Evolutionary conservation across 306 rosid species (phyloP), one percentile per base, ranked within the genome.

Genomic region (Medicago lupulina): DNA sequence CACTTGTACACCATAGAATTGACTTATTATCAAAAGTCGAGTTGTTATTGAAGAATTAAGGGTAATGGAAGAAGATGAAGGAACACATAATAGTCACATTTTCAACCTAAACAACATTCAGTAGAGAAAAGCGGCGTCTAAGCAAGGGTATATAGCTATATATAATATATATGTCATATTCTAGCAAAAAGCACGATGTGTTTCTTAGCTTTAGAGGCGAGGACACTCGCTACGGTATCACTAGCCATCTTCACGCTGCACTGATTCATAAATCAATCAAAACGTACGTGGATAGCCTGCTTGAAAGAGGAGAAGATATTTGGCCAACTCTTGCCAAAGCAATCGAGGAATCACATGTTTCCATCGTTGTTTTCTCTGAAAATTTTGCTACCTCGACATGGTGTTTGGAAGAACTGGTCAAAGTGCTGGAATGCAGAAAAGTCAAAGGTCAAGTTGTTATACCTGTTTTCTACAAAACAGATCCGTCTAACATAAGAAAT

Each of bases 201-300:
- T 73, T 73, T 11, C 19, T 73, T 1, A 73, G 59, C 17, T 68
- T 61, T 9, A 58, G 76, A 40, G 55, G 82, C 4, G 77, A 74
- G 13, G 79, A 75, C 54, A 75, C 79, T 5, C 79, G 79, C 0
- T 2, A 3, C 8, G 31, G 13, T 1, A 62, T 75, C 72, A 64
- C 72, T 0, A 47, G 51, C 21, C 64, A 75, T 75, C 64, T 75
- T 2, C 16, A 7, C 8, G 2, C 4, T 0, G 63, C 79, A 0
- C 5, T 75, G 0, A 0, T 0, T 1, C 2, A 63, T 1, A 34
- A 17, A 9, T 39, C 12, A 47, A 47, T 63, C 21, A 7, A 16
- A 15, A n/a, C 71, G 7, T 75, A 11, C 79, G 18, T 63, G 4
- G 79, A 75, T 18, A 11, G 19, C 11, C 4, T 6, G 6, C 79